Base-by-base conservation (phyloP, 2,329 filamentous ascomycete genomes). In the Coniochaeta sp. region DNA sequence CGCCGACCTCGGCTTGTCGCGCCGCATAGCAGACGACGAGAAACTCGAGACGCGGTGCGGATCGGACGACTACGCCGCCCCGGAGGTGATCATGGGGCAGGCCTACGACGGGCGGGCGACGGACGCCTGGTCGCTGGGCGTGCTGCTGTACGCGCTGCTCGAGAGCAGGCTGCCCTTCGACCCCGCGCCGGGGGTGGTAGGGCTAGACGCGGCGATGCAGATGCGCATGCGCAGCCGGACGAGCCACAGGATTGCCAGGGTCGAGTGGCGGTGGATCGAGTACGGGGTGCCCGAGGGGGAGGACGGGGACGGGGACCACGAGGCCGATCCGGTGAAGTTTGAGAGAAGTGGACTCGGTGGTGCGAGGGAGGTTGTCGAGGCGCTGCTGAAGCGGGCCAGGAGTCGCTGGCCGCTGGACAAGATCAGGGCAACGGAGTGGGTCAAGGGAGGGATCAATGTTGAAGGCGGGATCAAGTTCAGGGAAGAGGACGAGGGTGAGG, bases 101-200 rank as follows among this genome's bases (percentile, higher is more conserved):
- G 86, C 91, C 8, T 99, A 99, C 71, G 93, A 98, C 71, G 95
- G 95, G 34, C 90, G 91, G 40, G 85, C 89, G 1, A 96, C 90
- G 0, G 95, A 99, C 71, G 92, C 91, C 11, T 99, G 95, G 95
- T 96, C 93, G 0, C 81, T 98, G 1, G 95, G 95, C 58, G 95
- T 99, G 1, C 78, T 98, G 2, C 82, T 98, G 0, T 99, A 98
- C 71, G 92, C 95, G 1, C 83, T 98, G 3, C 88, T 98, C 73
- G 95, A 99, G 75, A 89, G 89, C n/a, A 84, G 93, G 31, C 77
- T 99, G 19, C 95, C 95, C 0, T 99, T 99, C 67, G 95, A 99
- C 70, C 90, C 92, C 0, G 84, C 90, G 6, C 93, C 93, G 0
- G 89, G 89, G 17, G 89, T 90, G 67, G 89, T 86, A 56, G 54